Evolutionary conservation across 2,329 filamentous ascomycete species (phyloP).

Genomic region (Beauveria asiatica): DNA sequence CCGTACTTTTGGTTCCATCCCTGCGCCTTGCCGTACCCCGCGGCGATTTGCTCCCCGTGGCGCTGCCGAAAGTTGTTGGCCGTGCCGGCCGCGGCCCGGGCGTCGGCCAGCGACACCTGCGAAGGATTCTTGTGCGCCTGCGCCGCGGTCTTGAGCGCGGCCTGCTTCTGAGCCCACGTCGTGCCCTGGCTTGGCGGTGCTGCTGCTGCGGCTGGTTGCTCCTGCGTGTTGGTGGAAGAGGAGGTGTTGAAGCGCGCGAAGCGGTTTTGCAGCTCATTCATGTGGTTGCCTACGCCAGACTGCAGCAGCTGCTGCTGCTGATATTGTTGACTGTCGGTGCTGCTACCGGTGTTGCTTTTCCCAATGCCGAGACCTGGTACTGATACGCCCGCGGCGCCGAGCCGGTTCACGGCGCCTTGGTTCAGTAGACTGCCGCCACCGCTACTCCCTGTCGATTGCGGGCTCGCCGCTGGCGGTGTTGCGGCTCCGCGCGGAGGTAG

Average conservation of each 20-base stretch:
- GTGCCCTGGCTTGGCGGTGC: conserved; percentile 39
- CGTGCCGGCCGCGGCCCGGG: conserved; percentile 48
- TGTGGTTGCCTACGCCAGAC: conserved; percentile 29
- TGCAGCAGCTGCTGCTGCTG: conserved; percentile 13
- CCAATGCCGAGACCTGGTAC: conserved; percentile 74
- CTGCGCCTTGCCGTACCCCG: conserved; percentile 49
- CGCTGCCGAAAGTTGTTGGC: conserved; percentile 62
- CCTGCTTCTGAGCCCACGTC: conserved; percentile 56
- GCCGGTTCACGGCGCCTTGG: conserved; percentile 51
- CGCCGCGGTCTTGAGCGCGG: conserved; percentile 52
- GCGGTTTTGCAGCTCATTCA: conserved; percentile 60
- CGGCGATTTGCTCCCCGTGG: conserved; percentile 58
- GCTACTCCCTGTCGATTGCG: conserved; percentile 21
- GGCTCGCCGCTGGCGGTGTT: conserved; percentile 9
- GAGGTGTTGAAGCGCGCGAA: conserved; percentile 48
- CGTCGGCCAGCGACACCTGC: conserved; percentile 51
- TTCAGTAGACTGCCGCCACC: conserved; percentile 31
- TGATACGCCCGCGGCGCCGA: conserved; percentile 67
- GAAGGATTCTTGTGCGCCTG: conserved; percentile 52
- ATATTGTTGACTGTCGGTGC: conserved; percentile 16
- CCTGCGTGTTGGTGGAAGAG: conserved; percentile 10
- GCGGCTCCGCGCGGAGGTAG: conserved; percentile 38
- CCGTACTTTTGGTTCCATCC: conserved; percentile 55
- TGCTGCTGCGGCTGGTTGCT: conserved; percentile 10
- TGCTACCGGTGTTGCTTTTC: conserved; percentile 21